phyloP scores from a whole-genome alignment of 1,139 yeast genomes.

The Saccharomyces uvarum region DNA sequence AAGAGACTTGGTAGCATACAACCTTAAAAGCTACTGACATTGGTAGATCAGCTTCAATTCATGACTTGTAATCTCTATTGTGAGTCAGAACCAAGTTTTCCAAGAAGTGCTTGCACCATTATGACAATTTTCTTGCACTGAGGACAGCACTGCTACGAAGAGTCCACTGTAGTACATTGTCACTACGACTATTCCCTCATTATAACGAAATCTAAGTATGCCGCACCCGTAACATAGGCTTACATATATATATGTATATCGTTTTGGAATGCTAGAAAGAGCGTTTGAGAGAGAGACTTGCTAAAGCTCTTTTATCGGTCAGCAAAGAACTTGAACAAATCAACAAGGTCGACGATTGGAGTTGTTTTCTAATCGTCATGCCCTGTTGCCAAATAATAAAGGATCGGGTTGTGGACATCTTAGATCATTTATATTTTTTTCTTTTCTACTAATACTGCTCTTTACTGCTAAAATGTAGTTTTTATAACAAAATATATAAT shows the following conservation, averaged over 20 bases:
- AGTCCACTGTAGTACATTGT: no score
- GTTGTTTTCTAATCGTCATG: not conserved
- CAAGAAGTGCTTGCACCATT: not conserved
- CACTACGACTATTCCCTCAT: no score
- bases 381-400: not conserved
- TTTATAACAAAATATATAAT: not conserved
- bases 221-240: not conserved
- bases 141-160: not conserved
- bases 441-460: not conserved
- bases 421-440: not conserved
- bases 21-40: not conserved
- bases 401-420: not conserved
- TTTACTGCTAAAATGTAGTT: not conserved
- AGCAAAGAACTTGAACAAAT: not conserved
- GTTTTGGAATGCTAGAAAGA: not conserved
- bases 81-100: not conserved
- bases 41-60: not conserved
- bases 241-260: not conserved
- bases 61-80: not conserved
- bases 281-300: not conserved
- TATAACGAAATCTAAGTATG: not conserved
- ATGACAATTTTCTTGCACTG: not conserved
- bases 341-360: not conserved
- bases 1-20: not conserved
- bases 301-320: not conserved